Conservation (phyloP, 1,284 basidiomycete species). For the Ganoderma lingzhi region DNA sequence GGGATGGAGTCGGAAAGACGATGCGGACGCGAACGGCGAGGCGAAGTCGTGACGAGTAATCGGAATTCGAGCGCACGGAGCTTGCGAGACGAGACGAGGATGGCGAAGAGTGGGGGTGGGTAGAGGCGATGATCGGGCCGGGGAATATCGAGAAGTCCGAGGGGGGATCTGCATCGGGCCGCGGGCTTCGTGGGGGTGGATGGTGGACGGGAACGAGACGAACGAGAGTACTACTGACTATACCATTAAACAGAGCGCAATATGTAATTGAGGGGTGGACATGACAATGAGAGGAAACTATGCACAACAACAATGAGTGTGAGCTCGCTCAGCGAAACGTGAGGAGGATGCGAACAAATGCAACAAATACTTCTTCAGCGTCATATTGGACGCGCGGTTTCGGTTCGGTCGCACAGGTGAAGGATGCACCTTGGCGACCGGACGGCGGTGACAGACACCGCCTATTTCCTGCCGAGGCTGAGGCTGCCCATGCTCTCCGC, state of each 20-base stretch:
- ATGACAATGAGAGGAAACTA: conserved; percentile 6
- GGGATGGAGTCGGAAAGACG: not conserved
- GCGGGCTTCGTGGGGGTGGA: not conserved
- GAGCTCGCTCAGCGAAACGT: conserved; percentile 6
- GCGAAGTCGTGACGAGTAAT: not conserved
- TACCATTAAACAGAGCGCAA: conserved; percentile 19
- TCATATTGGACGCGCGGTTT: not conserved
- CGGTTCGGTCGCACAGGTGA: not conserved
- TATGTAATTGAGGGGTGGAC: conserved; percentile 19
- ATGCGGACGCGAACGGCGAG: not conserved
- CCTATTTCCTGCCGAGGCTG: conserved; percentile 57
- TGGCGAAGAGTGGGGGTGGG: not conserved
- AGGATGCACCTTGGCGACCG: no score
- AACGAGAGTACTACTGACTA: conserved; percentile 15
- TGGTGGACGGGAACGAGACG: conserved; percentile 1
- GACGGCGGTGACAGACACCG: not conserved
- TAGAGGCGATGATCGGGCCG: not conserved
- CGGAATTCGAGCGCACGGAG: not conserved
- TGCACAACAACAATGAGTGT: conserved; percentile 24
- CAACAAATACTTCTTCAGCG: conserved; percentile 12
- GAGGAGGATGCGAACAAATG: conserved; percentile 18
- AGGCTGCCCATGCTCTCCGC: conserved; percentile 72
- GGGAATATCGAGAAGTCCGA: conserved; percentile 5
- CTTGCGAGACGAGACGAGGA: not conserved
- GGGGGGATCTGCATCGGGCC: not conserved